Evolutionary conservation across 768 basidiomycete species (phyloP).

Genomic region (Xerocomus spinulosus): DNA sequence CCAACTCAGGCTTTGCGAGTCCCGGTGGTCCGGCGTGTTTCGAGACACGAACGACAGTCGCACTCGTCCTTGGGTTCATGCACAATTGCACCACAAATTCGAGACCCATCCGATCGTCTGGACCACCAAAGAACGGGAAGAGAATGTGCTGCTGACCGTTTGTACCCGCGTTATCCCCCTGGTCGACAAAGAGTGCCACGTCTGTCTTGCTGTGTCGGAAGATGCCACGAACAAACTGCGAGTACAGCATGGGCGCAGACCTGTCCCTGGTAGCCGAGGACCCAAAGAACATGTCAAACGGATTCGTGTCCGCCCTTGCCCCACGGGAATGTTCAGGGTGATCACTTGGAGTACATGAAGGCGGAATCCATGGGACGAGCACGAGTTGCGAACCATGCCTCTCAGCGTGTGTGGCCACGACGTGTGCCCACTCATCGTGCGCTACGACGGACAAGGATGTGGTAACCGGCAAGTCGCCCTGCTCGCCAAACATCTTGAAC

Average conservation of each 20-base stretch:
- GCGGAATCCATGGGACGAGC: slow-evolving; percentile 75
- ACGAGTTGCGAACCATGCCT: slow-evolving; percentile 65
- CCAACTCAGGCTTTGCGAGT: slow-evolving; percentile 48
- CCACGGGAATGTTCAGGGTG: slow-evolving; percentile 21
- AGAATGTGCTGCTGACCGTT: slow-evolving; percentile 57
- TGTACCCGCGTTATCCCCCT: slow-evolving; percentile 36
- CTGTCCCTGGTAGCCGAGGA: slow-evolving; percentile 44
- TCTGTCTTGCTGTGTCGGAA: slow-evolving; percentile 70
- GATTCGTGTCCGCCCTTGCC: slow-evolving; percentile 40
- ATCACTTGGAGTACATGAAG: slow-evolving; percentile 33
- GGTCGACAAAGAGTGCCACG: slow-evolving; percentile 84
- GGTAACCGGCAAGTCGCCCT: slow-evolving; percentile 63
- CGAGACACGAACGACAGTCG: slow-evolving; percentile 65
- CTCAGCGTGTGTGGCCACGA: slow-evolving; percentile 57
- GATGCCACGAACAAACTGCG: slow-evolving; percentile 80
- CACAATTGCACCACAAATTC: slow-evolving; percentile 79
- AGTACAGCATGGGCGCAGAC: slow-evolving; percentile 55
- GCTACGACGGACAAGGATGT: slow-evolving; percentile 72
- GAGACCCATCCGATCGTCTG: slow-evolving; percentile 86
- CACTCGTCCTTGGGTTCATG: slow-evolving; percentile 53
- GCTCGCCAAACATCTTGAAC: slow-evolving; percentile 71
- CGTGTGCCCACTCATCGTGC: slow-evolving; percentile 65
- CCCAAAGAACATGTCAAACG: slow-evolving; percentile 79
- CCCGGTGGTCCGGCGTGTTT: slow-evolving; percentile 39
- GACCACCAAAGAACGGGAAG: slow-evolving; percentile 90